A percentile compares a stretch with the other conserved stretches of the same genome.
Conservation (phyloP, 164 flowering plant species). For the Magnolia kwangsiensis region DNA sequence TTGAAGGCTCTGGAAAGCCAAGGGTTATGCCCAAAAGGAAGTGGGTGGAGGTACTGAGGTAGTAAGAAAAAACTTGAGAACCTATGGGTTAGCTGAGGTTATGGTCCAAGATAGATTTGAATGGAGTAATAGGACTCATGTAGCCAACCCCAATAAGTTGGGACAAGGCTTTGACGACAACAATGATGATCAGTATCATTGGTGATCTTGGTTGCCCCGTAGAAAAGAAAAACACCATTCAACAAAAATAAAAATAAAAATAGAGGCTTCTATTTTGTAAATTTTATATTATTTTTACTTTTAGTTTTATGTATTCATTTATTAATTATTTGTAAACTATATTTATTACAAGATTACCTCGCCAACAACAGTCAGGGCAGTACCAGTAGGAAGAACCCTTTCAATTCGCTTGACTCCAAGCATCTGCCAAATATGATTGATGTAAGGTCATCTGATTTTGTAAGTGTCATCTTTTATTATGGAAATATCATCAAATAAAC, state of each 20-base stretch:
- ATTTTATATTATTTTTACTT: background rate
- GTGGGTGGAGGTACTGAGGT: no score
- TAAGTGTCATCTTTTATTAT: background rate
- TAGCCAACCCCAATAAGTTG: background rate
- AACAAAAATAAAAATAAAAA: background rate
- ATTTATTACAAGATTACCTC: constrained; percentile 52
- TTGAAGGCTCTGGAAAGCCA: no score
- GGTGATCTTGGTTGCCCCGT: background rate
- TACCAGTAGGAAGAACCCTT: constrained; percentile 89
- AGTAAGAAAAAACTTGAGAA: no score
- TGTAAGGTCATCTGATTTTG: background rate
- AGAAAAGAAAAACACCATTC: background rate
- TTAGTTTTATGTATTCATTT: background rate
- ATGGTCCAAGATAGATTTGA: background rate
- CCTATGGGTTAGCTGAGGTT: no score
- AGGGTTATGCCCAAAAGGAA: no score
- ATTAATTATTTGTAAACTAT: background rate
- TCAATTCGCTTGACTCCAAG: constrained; percentile 96
- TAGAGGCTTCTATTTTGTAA: background rate
- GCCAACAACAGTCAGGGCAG: constrained; percentile 91
- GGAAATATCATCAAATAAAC: constrained; percentile 4
- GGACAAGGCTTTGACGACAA: background rate
- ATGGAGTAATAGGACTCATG: background rate
- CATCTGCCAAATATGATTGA: constrained; percentile 53
- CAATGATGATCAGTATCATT: background rate